Evolutionary conservation across 2,329 filamentous ascomycete species (phyloP).

Genomic region (Penicillium sp.): DNA sequence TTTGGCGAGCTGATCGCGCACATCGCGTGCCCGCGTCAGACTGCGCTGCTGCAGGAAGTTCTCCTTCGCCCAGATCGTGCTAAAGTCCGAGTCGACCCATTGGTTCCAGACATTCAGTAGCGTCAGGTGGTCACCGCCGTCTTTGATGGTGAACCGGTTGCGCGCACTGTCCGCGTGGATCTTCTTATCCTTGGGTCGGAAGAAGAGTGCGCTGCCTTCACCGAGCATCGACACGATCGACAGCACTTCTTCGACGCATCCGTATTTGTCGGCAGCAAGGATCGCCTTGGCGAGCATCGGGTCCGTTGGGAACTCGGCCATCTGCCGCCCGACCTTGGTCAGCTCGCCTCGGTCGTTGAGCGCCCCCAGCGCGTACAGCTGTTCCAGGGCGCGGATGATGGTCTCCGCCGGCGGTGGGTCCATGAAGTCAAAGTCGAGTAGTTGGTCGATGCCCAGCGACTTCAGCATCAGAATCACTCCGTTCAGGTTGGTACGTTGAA

Average conservation of each 20-base stretch:
- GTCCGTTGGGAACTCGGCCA: constrained; percentile 92
- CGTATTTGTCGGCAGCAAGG: constrained; percentile 80
- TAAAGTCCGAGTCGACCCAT: constrained; percentile 91
- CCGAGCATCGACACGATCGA: constrained; percentile 93
- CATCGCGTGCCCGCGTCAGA: constrained; percentile 83
- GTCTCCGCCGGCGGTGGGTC: constrained; percentile 88
- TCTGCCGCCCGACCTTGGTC: constrained; percentile 86
- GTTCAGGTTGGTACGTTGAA: constrained; percentile 85
- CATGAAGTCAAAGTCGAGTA: constrained; percentile 95
- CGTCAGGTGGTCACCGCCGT: constrained; percentile 85
- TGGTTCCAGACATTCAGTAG: constrained; percentile 93
- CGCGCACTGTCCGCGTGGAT: constrained; percentile 90
- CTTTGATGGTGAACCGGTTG: constrained; percentile 81
- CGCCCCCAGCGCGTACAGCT: constrained; percentile 85
- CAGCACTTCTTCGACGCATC: constrained; percentile 90
- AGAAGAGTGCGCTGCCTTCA: constrained; percentile 86
- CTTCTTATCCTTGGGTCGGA: constrained; percentile 95
- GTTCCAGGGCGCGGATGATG: constrained; percentile 82
- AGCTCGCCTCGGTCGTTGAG: constrained; percentile 85
- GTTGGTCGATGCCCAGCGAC: constrained; percentile 84
- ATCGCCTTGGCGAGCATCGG: constrained; percentile 89
- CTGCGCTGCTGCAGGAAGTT: constrained; percentile 91
- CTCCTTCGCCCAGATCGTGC: constrained; percentile 80
- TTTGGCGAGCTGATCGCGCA: constrained; percentile 86
- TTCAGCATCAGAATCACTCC: constrained; percentile 82